Percentiles rank a stretch among this genome's conserved stretches.
phyloP scores from a whole-genome alignment of 2,329 filamentous ascomycete genomes.

The Colletotrichum echinochloae region DNA sequence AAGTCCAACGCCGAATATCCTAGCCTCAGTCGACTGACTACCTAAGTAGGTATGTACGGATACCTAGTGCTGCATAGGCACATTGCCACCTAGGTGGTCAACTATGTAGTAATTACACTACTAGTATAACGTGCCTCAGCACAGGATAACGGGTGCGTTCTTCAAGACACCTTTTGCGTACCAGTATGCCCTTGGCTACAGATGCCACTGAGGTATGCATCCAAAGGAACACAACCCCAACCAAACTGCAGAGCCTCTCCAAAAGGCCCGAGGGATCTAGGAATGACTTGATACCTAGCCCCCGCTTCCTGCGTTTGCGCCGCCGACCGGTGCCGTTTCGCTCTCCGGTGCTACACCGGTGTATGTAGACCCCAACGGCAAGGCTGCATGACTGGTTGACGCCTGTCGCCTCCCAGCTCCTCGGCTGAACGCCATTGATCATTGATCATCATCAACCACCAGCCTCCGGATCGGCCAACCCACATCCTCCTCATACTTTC shows the following conservation, averaged over 20 bases:
- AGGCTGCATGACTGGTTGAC: not conserved
- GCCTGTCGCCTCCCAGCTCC: constrained; percentile 30
- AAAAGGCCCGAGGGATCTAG: not conserved
- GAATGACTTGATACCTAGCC: constrained; percentile 29
- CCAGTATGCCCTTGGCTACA: not conserved
- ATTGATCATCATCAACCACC: constrained; percentile 1
- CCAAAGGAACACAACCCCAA: not conserved
- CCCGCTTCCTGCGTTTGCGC: constrained; percentile 14
- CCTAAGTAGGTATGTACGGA: too few species aligned
- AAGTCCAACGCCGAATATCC: constrained; percentile 30
- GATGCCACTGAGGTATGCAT: too few species aligned
- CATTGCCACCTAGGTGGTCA: too few species aligned
- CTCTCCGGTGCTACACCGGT: too few species aligned
- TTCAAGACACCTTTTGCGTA: not conserved
- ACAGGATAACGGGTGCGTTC: not conserved
- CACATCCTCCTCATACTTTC: constrained; percentile 20
- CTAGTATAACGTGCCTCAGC: not conserved
- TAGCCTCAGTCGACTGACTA: not conserved
- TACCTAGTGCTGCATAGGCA: too few species aligned
- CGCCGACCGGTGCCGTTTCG: constrained; percentile 22
- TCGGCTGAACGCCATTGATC: constrained; percentile 19
- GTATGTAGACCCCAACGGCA: constrained; percentile 7
- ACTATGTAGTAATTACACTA: not conserved
- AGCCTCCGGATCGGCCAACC: constrained; percentile 37
- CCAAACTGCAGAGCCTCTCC: constrained; percentile 10